Evolutionary conservation across 306 rosid genomes (phyloP).

Genomic region (Herpetospermum pedunculosum): DNA sequence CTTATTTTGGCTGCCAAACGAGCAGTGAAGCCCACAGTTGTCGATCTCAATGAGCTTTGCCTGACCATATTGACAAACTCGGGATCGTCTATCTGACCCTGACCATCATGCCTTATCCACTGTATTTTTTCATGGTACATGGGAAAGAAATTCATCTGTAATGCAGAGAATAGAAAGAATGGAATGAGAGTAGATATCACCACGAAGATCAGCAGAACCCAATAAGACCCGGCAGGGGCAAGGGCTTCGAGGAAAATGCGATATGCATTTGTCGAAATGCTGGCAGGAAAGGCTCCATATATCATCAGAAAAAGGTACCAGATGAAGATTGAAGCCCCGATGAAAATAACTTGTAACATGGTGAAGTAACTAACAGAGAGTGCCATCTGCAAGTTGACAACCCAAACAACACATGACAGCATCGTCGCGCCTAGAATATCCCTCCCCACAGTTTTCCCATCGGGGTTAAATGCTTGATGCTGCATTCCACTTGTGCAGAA

Average conservation of each 20-base stretch:
- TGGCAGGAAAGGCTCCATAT: conserved; percentile 53
- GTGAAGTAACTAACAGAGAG: conserved; percentile 80
- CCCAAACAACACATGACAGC: conserved; percentile 84
- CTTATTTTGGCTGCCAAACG: conserved; percentile 52
- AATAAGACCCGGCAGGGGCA: conserved; percentile 58
- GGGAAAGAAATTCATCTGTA: conserved; percentile 80
- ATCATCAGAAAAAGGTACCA: conserved; percentile 74
- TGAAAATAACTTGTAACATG: conserved; percentile 63
- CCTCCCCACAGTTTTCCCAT: conserved; percentile 61
- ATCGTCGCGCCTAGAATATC: conserved; percentile 76
- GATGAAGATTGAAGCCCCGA: conserved; percentile 74
- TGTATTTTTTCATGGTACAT: conserved; percentile 66
- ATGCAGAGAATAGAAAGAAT: conserved; percentile 55
- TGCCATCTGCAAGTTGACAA: conserved; percentile 91
- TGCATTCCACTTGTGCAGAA: conserved; percentile 67
- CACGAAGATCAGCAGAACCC: conserved; percentile 60
- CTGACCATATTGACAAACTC: conserved; percentile 44
- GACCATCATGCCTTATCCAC: conserved; percentile 59
- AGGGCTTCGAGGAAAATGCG: conserved; percentile 60
- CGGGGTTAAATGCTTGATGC: conserved; percentile 49
- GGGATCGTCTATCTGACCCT: conserved; percentile 52
- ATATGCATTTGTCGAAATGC: conserved; percentile 45
- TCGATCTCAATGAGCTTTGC: conserved; percentile 49
- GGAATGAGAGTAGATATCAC: conserved; percentile 64
- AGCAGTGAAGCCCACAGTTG: conserved; percentile 62